Percentiles rank a stretch among this genome's conserved stretches.
phyloP scores from a whole-genome alignment of 1,284 basidiomycete genomes.

The Irpex sp. region DNA sequence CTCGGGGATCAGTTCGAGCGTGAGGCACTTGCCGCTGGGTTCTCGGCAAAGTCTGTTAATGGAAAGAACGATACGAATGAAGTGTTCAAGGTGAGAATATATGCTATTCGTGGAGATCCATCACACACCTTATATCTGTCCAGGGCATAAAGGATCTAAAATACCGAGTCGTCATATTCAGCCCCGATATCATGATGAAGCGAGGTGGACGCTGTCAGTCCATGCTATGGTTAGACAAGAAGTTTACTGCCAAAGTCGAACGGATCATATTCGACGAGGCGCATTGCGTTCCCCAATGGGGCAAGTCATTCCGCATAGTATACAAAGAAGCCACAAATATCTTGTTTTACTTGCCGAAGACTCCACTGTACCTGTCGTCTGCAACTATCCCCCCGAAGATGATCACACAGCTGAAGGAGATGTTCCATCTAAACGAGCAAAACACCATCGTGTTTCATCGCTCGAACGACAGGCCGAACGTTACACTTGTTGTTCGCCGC shows the following conservation, averaged over 20 bases:
- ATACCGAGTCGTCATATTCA: slow-evolving; percentile 25
- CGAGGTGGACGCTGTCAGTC: slow-evolving; percentile 14
- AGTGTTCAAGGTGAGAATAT: not conserved
- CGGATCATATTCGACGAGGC: slow-evolving; percentile 31
- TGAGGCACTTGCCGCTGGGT: not conserved
- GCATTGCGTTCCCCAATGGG: slow-evolving; percentile 33
- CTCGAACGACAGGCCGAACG: slow-evolving; percentile 6
- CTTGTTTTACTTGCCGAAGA: not conserved
- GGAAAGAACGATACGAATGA: not conserved
- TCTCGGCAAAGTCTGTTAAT: slow-evolving; percentile 9
- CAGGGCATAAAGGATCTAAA: slow-evolving; percentile 26
- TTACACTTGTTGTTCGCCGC: not conserved
- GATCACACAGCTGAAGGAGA: not conserved
- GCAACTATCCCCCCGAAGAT: slow-evolving; percentile 2
- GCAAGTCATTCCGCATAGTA: slow-evolving; percentile 24
- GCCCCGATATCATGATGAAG: slow-evolving; percentile 26
- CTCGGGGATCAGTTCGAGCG: slow-evolving; percentile 15
- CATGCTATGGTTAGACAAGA: slow-evolving; percentile 19
- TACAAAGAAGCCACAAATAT: slow-evolving; percentile 20
- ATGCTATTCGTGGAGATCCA: too few relatives aligned
- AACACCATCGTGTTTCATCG: not conserved
- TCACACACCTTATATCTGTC: not conserved
- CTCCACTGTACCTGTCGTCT: slow-evolving; percentile 2
- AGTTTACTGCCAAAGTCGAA: slow-evolving; percentile 19
- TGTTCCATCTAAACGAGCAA: not conserved